A percentile compares a stretch with the other conserved stretches of the same genome.
Conservation (phyloP, 108 stramenopile species). For the Discostella stelligeroides region DNA sequence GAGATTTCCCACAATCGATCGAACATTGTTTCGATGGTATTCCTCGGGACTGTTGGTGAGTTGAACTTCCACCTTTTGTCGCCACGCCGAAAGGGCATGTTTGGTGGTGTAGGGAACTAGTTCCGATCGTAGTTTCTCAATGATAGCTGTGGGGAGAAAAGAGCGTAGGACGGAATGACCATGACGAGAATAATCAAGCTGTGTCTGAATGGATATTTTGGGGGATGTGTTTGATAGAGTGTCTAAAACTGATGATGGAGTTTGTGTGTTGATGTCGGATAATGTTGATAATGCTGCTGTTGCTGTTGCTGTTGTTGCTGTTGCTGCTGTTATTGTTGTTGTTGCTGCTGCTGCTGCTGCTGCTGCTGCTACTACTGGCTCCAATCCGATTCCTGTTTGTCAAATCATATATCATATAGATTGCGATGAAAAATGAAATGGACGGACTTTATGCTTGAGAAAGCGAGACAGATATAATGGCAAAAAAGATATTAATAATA, state of each 20-base stretch:
- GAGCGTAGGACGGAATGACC: slow-evolving; percentile 80
- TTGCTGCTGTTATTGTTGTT: too few relatives aligned
- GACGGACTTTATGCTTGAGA: too few relatives aligned
- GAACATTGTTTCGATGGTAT: slow-evolving; percentile 33
- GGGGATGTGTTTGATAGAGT: neutral
- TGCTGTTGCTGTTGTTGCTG: slow-evolving; percentile 14
- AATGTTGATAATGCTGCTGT: slow-evolving; percentile 1
- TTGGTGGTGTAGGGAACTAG: slow-evolving; percentile 46
- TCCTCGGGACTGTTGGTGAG: slow-evolving; percentile 41
- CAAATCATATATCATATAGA: neutral
- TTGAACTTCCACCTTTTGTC: slow-evolving; percentile 86
- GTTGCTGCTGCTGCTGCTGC: slow-evolving; percentile 1
- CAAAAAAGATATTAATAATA: too few relatives aligned
- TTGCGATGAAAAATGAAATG: too few relatives aligned
- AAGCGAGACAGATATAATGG: too few relatives aligned
- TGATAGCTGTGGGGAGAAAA: slow-evolving; percentile 45
- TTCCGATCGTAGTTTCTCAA: slow-evolving; percentile 45
- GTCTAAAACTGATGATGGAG: neutral
- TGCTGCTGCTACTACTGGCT: slow-evolving; percentile 12
- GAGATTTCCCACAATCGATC: slow-evolving; percentile 36
- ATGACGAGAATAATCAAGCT: slow-evolving; percentile 72
- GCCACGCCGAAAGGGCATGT: slow-evolving; percentile 66
- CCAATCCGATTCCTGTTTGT: slow-evolving; percentile 23
- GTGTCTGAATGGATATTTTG: slow-evolving; percentile 51
- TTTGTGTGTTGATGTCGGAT: neutral